Evolutionary conservation across 306 rosid species (phyloP).

Genomic region (Vicia sativa): DNA sequence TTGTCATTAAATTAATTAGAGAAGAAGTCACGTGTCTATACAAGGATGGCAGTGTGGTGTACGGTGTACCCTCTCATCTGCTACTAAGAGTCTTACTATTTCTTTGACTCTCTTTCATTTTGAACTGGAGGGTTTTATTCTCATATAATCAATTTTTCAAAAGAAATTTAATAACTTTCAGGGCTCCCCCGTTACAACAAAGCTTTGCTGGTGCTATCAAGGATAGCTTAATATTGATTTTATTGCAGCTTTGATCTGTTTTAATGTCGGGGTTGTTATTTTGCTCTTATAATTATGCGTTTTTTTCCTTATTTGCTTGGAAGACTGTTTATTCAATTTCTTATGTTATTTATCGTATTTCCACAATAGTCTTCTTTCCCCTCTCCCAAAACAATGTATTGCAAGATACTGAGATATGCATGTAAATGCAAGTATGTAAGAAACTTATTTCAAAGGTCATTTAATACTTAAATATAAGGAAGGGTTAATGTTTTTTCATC

Average conservation of each 20-base stretch:
- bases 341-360: background rate
- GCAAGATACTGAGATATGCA: background rate
- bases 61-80: background rate
- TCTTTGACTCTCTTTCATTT: background rate
- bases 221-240: conserved; percentile 13
- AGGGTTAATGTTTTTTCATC: conserved; percentile 19
- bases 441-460: conserved; percentile 19
- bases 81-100: background rate
- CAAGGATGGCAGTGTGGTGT: background rate
- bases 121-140: background rate
- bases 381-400: conserved; percentile 2
- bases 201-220: background rate
- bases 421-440: background rate
- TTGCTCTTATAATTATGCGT: background rate
- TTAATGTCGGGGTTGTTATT: background rate
- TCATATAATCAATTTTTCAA: background rate
- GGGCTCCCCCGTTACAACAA: background rate
- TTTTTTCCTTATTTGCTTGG: background rate
- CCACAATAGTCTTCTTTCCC: conserved; percentile 13
- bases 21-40: conserved; percentile 15
- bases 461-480: conserved; percentile 14
- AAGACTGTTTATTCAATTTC: background rate
- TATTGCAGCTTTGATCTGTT: conserved; percentile 17
- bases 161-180: background rate
- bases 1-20: background rate